Evolutionary conservation across 495 filamentous ascomycete genomes (phyloP).

Genomic region (Aspergillus cristatus): DNA sequence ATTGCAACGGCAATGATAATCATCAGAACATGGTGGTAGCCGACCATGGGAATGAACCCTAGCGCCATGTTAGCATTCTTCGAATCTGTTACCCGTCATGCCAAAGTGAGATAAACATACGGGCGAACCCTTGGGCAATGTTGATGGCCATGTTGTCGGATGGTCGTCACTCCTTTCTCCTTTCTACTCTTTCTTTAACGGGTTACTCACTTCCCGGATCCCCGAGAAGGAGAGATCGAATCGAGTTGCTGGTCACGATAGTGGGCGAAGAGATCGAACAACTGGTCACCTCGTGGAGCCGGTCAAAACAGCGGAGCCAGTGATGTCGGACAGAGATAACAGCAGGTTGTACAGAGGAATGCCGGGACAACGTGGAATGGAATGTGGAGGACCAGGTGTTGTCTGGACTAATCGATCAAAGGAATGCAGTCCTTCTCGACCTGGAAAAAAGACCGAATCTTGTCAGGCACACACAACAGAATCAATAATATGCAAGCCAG

Average conservation of each 20-base stretch:
- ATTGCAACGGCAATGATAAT: slow-evolving; percentile 89
- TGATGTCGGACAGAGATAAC: too few species aligned
- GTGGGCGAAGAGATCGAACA: too few species aligned
- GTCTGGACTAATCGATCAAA: slow-evolving; percentile 7
- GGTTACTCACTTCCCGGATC: slow-evolving; percentile 36
- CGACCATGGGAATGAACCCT: slow-evolving; percentile 91
- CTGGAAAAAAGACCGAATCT: slow-evolving; percentile 5
- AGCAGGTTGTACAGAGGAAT: too few species aligned
- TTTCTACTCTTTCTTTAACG: slow-evolving; percentile 10
- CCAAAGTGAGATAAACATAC: slow-evolving; percentile 16
- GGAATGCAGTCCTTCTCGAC: slow-evolving; percentile 8
- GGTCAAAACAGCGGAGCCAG: slow-evolving; percentile 3
- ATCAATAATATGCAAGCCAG: slow-evolving; percentile 9
- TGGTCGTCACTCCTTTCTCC: slow-evolving; percentile 6
- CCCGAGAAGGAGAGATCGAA: slow-evolving; percentile 38
- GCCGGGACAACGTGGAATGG: slow-evolving; percentile 7
- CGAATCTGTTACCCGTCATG: background rate
- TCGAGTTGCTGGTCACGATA: slow-evolving; percentile 2
- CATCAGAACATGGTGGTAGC: slow-evolving; percentile 99
- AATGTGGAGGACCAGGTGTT: slow-evolving; percentile 25
- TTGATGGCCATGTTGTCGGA: slow-evolving; percentile 20
- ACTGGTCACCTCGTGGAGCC: background rate
- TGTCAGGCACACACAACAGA: slow-evolving; percentile 7
- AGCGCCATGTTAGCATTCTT: slow-evolving; percentile 6
- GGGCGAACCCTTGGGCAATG: slow-evolving; percentile 20